Base-by-base conservation (phyloP, 306 rosid species). In the Geum urbanum region DNA sequence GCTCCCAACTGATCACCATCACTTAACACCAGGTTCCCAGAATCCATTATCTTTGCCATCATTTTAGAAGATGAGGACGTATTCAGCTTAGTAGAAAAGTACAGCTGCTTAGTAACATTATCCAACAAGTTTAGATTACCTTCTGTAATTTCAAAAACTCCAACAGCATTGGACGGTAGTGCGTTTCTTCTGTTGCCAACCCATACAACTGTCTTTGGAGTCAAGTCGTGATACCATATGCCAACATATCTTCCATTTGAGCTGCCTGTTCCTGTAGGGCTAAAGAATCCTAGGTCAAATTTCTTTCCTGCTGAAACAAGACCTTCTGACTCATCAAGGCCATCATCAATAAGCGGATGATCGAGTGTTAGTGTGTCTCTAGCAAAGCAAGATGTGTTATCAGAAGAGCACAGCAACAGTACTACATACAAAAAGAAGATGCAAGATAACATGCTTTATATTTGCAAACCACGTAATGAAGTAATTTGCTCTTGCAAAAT, bases 201-300 rank as follows among this genome's bases (percentile, higher is more conserved):
- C 90, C 86, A 88, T 7, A 85, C 85, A 18, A 77, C 55, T 19
- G 76, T 76, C 40, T 0, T 3, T 35, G 77, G 54, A 32, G 9
- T 50, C 14, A 13, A 0, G 0, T 1, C 0, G 43, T 55, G 7
- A 57, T 82, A 76, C 88, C 86, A 83, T 44, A 83, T 86, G 22
- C 88, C 88, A 2, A 81, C 73, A 72, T 86, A 83, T 58, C 66
- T 74, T 15, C 11, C 7, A 1, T 40, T 4, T 8, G 7, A 7
- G 18, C 85, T 43, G 77, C 72, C 19, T 50, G 4, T 0, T 24
- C 7, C 4, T 77, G 72, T 3, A 5, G 48, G n/a, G 81, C 62
- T 40, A 50, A 85, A 85, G 71, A 87, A 83, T 14, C 89, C 86
- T 1, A 85, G 59, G 70, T 52, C 76, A 75, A 85, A 87, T 48